phyloP scores from a whole-genome alignment of 805 yeast species.

The Metschnikowia borealis region DNA sequence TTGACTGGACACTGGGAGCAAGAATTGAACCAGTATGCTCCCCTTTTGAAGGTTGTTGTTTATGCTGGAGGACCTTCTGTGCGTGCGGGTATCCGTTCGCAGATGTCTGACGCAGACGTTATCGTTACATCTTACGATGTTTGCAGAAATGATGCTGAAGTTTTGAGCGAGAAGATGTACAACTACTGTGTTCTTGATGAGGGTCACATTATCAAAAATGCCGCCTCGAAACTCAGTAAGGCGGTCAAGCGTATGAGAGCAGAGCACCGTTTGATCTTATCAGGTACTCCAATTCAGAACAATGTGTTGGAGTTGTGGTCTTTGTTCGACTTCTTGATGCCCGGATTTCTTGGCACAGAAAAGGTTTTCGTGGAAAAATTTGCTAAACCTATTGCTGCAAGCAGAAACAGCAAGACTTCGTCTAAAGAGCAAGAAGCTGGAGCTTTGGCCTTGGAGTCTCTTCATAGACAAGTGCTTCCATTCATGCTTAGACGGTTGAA shows the following conservation, averaged over 20 bases:
- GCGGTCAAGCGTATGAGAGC: conserved; percentile 81
- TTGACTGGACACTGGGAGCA: conserved; percentile 99
- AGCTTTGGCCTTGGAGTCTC: conserved; percentile 89
- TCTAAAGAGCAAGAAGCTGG: conserved; percentile 96
- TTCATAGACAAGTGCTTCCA: conserved; percentile 95
- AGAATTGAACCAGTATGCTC: conserved; percentile 85
- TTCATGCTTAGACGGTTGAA: conserved; percentile 93
- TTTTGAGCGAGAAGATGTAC: conserved; percentile 58
- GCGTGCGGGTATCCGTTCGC: conserved; percentile 52
- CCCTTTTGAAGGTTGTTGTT: conserved; percentile 74
- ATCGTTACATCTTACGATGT: conserved; percentile 96
- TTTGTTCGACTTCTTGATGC: conserved; percentile 95
- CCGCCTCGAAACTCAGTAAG: conserved; percentile 80
- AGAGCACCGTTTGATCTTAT: conserved; percentile 82
- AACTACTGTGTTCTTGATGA: conserved; percentile 96
- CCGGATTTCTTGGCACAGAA: conserved; percentile 95
- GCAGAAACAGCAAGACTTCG: conserved; percentile 81
- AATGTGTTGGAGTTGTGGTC: conserved; percentile 98
- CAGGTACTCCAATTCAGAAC: conserved; percentile 98
- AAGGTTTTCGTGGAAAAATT: conserved; percentile 90
- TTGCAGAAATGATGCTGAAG: conserved; percentile 82
- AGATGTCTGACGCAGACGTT: conserved; percentile 63
- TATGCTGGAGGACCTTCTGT: conserved; percentile 91
- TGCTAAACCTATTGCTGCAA: conserved; percentile 96
- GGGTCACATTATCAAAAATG: conserved; percentile 95